Percentiles rank a stretch among this genome's conserved stretches.
phyloP scores from a whole-genome alignment of 2,329 filamentous ascomycete genomes.

The Phyllosticta citribraziliensis region DNA sequence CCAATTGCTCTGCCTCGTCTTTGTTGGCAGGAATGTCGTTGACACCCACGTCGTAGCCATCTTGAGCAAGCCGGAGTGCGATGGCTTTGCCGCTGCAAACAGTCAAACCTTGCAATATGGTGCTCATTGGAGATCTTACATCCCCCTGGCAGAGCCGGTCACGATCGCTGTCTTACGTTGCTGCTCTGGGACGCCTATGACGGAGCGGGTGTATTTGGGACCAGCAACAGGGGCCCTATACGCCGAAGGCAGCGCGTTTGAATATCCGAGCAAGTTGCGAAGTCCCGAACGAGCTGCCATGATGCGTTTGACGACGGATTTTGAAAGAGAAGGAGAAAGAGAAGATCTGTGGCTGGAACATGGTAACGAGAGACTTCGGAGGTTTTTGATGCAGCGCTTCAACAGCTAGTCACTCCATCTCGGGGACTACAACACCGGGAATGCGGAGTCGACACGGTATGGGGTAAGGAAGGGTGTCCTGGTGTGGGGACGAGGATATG shows the following conservation, averaged over 20 bases:
- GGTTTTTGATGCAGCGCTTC: background rate
- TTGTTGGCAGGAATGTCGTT: conserved; percentile 51
- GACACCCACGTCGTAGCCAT: conserved; percentile 57
- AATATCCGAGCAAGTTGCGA: conserved; percentile 17
- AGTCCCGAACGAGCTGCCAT: conserved; percentile 16
- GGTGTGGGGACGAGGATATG: background rate
- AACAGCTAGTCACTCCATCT: background rate
- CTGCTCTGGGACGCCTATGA: conserved; percentile 15
- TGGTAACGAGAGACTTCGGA: background rate
- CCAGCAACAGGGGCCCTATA: conserved; percentile 12
- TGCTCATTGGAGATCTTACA: conserved; percentile 16
- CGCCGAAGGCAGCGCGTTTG: conserved; percentile 12
- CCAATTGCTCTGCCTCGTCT: conserved; percentile 42
- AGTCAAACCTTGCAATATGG: background rate
- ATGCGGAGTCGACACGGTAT: background rate
- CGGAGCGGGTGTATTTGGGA: conserved; percentile 17
- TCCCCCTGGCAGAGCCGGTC: conserved; percentile 29
- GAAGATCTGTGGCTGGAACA: background rate
- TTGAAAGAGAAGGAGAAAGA: background rate
- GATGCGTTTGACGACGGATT: background rate
- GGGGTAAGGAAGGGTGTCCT: background rate
- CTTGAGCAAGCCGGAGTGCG: conserved; percentile 51
- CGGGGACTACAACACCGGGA: background rate
- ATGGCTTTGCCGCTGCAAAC: conserved; percentile 49
- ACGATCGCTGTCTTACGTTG: conserved; percentile 26